Base-by-base conservation (phyloP, 345 rosid species). In the Sisymbrium irio region DNA sequence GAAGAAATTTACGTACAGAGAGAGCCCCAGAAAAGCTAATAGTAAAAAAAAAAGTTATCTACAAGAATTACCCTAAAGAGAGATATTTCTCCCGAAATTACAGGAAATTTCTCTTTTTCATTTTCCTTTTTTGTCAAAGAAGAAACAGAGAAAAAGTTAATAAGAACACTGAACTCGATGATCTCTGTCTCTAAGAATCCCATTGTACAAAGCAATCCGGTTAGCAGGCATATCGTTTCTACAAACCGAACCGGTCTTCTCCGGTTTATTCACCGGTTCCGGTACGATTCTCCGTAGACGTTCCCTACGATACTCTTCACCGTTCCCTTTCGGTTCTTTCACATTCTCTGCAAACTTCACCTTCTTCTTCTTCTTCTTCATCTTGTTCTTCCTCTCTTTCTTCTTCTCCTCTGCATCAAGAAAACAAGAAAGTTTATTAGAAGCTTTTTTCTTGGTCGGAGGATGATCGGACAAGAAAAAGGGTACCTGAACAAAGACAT, bases 341-440 rank as follows among this genome's bases (percentile, higher is more conserved):
- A 92, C 98, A 78, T 80, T 81, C 77, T 83, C 91, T 18, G 98
- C 96, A 50, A 93, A 93, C 44, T 72, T 77, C 71, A 88, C 92
- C 15, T 85, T 83, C 73, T 85, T 83, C 70, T 79, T 86, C 79
- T 79, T 40, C 35, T 32, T 32, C 35, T 79, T 40, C 35, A 6
- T 32, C 35, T 14, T 81, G 82, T 76, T 84, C 77, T 77, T 79
- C 73, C 73, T 74, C 65, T 62, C 63, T 74, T 25, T 81, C 65
- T 56, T 84, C 82, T 81, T 80, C 13, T 57, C 85, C 51, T 70
- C 96, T 88, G 13, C 50, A 27, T 47, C 57, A 20, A 35, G 9
- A 13, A 17, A 54, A 41, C 4, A 50, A 50, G n/a, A 7, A 2
- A 65, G 71, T 42, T 2, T 66, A 27, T 3, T 27, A n/a, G 40